Percentiles rank a stretch among this genome's conserved stretches.
Conservation (phyloP, 1,284 basidiomycete genomes). For the Cutaneotrichosporon arboriforme region DNA sequence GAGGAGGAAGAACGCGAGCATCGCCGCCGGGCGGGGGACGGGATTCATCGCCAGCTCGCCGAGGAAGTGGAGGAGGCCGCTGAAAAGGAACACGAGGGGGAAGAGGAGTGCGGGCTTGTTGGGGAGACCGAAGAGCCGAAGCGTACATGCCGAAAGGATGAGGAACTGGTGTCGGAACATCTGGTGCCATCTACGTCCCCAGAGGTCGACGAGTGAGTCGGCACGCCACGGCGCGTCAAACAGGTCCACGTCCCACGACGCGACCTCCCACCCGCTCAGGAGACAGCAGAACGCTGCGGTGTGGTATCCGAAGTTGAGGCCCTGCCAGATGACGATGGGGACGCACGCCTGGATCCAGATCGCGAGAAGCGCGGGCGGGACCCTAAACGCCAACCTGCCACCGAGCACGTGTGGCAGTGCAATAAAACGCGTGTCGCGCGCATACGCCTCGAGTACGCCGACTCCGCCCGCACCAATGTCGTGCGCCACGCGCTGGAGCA, state of each 20-base stretch:
- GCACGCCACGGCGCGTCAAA: constrained; percentile 37
- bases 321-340: constrained; percentile 26
- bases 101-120: constrained; percentile 21
- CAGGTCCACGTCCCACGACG: constrained; percentile 40
- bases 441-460: constrained; percentile 13
- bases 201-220: constrained; percentile 42
- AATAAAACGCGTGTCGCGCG: constrained; percentile 17
- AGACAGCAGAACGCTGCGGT: constrained; percentile 23
- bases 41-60: constrained; percentile 38
- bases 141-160: constrained; percentile 28
- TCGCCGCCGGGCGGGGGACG: constrained; percentile 24
- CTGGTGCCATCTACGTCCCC: constrained; percentile 48
- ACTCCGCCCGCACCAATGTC: constrained; percentile 19
- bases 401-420: constrained; percentile 26
- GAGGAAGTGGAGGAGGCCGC: constrained; percentile 39
- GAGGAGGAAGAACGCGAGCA: constrained; percentile 37
- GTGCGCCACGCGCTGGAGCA: constrained; percentile 25
- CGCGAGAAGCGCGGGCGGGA: constrained; percentile 17
- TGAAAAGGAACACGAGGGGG: constrained; percentile 37
- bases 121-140: constrained; percentile 23
- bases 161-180: constrained; percentile 42
- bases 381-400: background rate
- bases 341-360: constrained; percentile 23
- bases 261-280: constrained; percentile 27
- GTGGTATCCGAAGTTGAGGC: constrained; percentile 37